phyloP scores from a whole-genome alignment of 805 yeast genomes.

The Wickerhamomyces tratensis region DNA sequence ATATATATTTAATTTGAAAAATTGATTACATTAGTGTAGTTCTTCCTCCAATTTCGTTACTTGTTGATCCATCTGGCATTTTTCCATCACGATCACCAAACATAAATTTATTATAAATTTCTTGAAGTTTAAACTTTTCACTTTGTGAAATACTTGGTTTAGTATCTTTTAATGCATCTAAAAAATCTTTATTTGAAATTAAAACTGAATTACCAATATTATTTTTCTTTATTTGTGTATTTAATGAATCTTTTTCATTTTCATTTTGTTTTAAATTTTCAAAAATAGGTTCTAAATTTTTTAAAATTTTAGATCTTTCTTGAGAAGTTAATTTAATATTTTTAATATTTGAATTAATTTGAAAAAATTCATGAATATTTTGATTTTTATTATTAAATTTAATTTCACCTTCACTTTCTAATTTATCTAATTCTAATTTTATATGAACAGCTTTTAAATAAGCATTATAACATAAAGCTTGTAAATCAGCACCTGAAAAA shows the following conservation, averaged over 20 bases:
- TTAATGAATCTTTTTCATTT: constrained; percentile 1
- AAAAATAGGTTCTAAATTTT: constrained; percentile 33
- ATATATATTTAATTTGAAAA: background rate
- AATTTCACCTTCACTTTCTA: constrained; percentile 15
- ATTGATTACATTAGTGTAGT: constrained; percentile 59
- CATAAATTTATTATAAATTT: constrained; percentile 63
- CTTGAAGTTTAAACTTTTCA: constrained; percentile 53
- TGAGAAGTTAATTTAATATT: constrained; percentile 22
- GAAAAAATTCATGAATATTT: constrained; percentile 30
- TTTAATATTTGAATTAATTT: constrained; percentile 21
- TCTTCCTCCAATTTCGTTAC: constrained; percentile 78
- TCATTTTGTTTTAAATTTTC: constrained; percentile 6
- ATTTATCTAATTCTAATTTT: constrained; percentile 41
- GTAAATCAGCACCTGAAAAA: constrained; percentile 91
- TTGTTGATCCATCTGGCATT: constrained; percentile 78
- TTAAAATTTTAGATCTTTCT: constrained; percentile 30
- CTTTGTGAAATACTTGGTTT: constrained; percentile 80
- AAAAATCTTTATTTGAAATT: constrained; percentile 46
- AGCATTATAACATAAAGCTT: constrained; percentile 86
- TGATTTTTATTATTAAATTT: constrained; percentile 3
- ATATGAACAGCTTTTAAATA: constrained; percentile 78
- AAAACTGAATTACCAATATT: constrained; percentile 24
- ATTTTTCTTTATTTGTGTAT: constrained; percentile 1
- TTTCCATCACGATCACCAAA: constrained; percentile 67
- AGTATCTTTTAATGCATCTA: constrained; percentile 60